Evolutionary conservation across 495 filamentous ascomycete species (phyloP).

Genomic region (Immersiella caudata): DNA sequence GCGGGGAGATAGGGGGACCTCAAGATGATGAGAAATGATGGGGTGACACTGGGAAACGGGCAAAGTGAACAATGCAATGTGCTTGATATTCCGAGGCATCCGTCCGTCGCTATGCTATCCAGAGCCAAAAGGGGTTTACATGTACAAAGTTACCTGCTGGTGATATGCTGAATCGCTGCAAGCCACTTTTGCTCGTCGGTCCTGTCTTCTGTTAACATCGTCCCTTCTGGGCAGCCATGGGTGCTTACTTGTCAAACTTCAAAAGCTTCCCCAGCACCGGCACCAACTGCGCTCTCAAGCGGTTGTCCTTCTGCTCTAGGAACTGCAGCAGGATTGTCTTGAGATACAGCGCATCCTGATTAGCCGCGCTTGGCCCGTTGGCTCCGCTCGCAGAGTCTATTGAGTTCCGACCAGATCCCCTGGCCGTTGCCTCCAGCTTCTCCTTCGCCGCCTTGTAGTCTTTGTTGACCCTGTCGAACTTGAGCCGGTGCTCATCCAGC

Average conservation of each 20-base stretch:
- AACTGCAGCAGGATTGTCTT: constrained; percentile 97
- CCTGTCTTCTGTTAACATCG: constrained; percentile 42
- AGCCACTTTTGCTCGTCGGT: constrained; percentile 90
- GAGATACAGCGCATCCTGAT: constrained; percentile 80
- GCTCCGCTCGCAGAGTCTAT: constrained; percentile 63
- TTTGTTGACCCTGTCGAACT: constrained; percentile 79
- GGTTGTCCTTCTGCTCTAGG: constrained; percentile 91
- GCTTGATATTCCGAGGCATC: neutral
- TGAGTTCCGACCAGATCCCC: constrained; percentile 44
- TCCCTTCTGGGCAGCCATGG: neutral
- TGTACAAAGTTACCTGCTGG: constrained; percentile 24
- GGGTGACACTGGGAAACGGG: neutral
- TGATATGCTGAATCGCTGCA: constrained; percentile 63
- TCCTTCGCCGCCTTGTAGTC: constrained; percentile 53
- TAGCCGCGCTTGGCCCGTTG: constrained; percentile 37
- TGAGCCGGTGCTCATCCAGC: constrained; percentile 73
- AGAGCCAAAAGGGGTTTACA: neutral
- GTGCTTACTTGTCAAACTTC: constrained; percentile 84
- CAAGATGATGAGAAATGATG: no score
- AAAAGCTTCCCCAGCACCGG: constrained; percentile 89
- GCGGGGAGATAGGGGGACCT: no score
- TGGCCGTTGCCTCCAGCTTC: constrained; percentile 34
- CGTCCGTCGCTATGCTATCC: neutral
- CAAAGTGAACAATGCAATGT: neutral
- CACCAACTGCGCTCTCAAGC: constrained; percentile 83